Evolutionary conservation across 768 basidiomycete species (phyloP).

Genomic region (Cystobasidium ongulense): DNA sequence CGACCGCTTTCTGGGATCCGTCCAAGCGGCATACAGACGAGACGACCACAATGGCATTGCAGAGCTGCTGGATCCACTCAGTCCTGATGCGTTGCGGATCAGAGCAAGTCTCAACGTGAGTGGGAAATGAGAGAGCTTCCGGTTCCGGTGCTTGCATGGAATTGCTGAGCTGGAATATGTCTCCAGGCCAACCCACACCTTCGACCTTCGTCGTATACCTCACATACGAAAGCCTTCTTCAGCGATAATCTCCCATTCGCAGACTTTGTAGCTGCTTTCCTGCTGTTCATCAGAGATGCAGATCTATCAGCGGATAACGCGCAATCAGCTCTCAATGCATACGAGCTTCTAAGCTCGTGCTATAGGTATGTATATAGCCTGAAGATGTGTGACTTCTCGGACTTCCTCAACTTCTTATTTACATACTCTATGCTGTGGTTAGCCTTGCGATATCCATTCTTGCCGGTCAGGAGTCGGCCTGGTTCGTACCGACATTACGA

Average conservation of each 20-base stretch:
- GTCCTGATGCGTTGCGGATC: neutral
- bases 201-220: slow-evolving; percentile 20
- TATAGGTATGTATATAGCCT: slow-evolving; percentile 35
- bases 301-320: neutral
- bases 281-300: slow-evolving; percentile 36
- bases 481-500: slow-evolving; percentile 39
- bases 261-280: slow-evolving; percentile 37
- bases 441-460: slow-evolving; percentile 34
- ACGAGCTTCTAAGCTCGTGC: slow-evolving; percentile 32
- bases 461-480: slow-evolving; percentile 33
- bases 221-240: slow-evolving; percentile 31
- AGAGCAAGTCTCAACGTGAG: slow-evolving; percentile 9
- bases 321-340: neutral
- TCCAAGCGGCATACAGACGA: slow-evolving; percentile 1
- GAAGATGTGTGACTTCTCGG: neutral
- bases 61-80: slow-evolving; percentile 2
- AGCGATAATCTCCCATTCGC: slow-evolving; percentile 33
- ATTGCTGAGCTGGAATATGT: neutral
- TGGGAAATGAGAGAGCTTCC: neutral
- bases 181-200: slow-evolving; percentile 10
- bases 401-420: too few relatives aligned
- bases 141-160: neutral
- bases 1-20: slow-evolving; percentile 8
- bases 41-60: slow-evolving; percentile 8
- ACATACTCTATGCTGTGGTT: too few relatives aligned